phyloP scores from a whole-genome alignment of 768 basidiomycete species.

The Boletus pseudopeckii region DNA sequence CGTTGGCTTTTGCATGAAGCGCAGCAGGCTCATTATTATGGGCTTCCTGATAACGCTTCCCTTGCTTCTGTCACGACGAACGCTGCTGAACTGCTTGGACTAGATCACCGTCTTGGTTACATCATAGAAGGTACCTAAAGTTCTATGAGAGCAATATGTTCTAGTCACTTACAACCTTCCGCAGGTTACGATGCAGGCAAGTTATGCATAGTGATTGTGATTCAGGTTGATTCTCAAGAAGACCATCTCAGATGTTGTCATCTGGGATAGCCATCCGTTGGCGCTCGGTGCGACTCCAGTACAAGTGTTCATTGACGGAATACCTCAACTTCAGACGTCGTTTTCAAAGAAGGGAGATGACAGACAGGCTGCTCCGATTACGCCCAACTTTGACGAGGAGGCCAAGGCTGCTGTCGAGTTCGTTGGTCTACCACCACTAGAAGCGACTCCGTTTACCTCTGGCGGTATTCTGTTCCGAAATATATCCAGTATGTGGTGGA shows the following conservation, averaged over 20 bases:
- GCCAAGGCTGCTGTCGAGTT: constrained; percentile 52
- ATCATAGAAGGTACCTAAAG: constrained; percentile 51
- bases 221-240: not conserved
- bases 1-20: constrained; percentile 81
- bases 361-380: constrained; percentile 49
- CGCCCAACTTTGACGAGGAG: constrained; percentile 62
- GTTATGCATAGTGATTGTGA: not conserved
- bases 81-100: constrained; percentile 69
- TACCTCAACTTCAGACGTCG: constrained; percentile 52
- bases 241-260: constrained; percentile 40
- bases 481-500: constrained; percentile 39
- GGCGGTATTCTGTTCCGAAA: constrained; percentile 49
- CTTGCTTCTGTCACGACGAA: constrained; percentile 72
- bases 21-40: constrained; percentile 80
- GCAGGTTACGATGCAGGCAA: constrained; percentile 65
- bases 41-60: constrained; percentile 65
- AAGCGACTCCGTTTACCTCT: constrained; percentile 32
- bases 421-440: constrained; percentile 69
- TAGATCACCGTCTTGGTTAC: constrained; percentile 79
- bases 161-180: constrained; percentile 1
- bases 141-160: not conserved
- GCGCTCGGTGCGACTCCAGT: constrained; percentile 73
- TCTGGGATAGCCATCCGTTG: constrained; percentile 79
- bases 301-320: constrained; percentile 84
- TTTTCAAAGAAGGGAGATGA: constrained; percentile 41